Conservation (phyloP, 306 rosid species). For the Vicia sativa region DNA sequence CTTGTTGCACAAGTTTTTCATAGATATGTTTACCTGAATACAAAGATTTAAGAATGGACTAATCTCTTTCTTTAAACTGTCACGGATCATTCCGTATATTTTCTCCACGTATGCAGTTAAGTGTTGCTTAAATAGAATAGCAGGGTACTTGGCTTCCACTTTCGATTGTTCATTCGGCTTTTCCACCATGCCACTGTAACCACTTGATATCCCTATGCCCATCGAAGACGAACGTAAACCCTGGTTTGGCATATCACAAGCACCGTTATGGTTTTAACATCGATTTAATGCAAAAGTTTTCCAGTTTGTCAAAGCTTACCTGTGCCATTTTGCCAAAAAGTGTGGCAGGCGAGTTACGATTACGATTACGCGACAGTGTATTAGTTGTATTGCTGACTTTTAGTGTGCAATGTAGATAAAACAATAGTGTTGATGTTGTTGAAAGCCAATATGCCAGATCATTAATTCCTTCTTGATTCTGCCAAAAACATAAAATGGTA, state of each 20-base stretch:
- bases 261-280: conserved; percentile 21
- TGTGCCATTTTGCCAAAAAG: conserved; percentile 87
- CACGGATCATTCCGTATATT: conserved; percentile 81
- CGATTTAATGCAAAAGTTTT: conserved; percentile 13
- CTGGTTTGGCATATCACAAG: conserved; percentile 45
- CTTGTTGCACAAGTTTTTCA: conserved; percentile 19
- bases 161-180: conserved; percentile 69
- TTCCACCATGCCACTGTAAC: conserved; percentile 82
- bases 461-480: conserved; percentile 65
- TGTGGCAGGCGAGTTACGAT: conserved; percentile 70
- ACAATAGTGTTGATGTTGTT: conserved; percentile 78
- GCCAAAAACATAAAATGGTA: conserved; percentile 33
- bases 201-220: conserved; percentile 78
- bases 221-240: conserved; percentile 76
- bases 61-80: conserved; percentile 82
- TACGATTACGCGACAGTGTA: conserved; percentile 61
- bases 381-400: conserved; percentile 72
- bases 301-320: conserved; percentile 51
- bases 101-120: conserved; percentile 79
- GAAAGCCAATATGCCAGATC: conserved; percentile 91
- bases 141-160: conserved; percentile 93
- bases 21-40: conserved; percentile 64
- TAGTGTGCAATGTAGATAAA: conserved; percentile 79
- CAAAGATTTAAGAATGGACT: conserved; percentile 78
- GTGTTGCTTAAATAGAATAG: conserved; percentile 78